Evolutionary conservation across 805 yeast genomes (phyloP).

Genomic region (Nakazawaea ishiwadae): DNA sequence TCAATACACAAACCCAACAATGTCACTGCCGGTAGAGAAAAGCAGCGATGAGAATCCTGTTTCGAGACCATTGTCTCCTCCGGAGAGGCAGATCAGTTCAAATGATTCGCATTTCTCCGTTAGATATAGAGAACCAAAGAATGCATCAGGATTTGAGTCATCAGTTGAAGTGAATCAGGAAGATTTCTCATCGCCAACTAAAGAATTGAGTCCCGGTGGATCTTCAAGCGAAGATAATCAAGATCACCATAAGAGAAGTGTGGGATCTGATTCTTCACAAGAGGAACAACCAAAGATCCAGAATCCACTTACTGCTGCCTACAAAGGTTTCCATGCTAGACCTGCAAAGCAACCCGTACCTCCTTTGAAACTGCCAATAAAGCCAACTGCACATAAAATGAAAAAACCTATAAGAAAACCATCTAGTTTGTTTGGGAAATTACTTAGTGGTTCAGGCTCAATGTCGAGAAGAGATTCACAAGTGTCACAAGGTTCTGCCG

Average conservation of each 20-base stretch:
- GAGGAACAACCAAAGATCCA: not conserved
- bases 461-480: conserved; percentile 8
- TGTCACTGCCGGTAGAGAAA: not conserved
- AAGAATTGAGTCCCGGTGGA: too few relatives aligned
- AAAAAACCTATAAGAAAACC: conserved; percentile 22
- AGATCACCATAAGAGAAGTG: not conserved
- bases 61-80: not conserved
- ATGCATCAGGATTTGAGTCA: too few relatives aligned
- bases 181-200: too few relatives aligned
- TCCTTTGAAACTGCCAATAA: conserved; percentile 44
- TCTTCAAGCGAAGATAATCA: too few relatives aligned
- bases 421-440: conserved; percentile 27
- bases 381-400: conserved; percentile 36
- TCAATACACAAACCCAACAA: too few relatives aligned
- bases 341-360: conserved; percentile 30
- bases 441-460: not conserved
- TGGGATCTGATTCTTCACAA: conserved; percentile 3
- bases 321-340: conserved; percentile 37
- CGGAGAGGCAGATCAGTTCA: not conserved
- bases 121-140: conserved; percentile 3
- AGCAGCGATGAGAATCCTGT: not conserved
- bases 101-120: conserved; percentile 7
- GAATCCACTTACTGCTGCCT: conserved; percentile 18
- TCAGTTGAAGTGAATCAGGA: too few relatives aligned
- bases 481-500: conserved; percentile 2